Evolutionary conservation across 2,329 filamentous ascomycete genomes (phyloP), one percentile per base, ranked within the genome.

Genomic region (Lachnellula willkommii): DNA sequence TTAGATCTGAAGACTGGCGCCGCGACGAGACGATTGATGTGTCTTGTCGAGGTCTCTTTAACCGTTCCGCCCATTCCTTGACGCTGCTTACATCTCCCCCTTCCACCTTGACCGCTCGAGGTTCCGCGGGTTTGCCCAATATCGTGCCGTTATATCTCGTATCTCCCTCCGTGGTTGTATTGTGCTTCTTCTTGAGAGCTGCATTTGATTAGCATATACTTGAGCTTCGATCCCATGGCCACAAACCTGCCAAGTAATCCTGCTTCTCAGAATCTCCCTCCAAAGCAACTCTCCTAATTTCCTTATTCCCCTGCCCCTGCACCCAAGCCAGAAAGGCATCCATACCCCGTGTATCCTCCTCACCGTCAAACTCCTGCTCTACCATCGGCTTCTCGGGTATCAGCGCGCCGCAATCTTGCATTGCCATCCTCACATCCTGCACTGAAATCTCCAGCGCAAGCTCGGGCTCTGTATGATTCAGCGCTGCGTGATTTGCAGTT

Each of bases 171-270:
- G 88, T 89, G 65, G 88, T 89, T 65, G 94, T 95, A 74, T 87
- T 91, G 71, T 95, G 89, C 69, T 95, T 96, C 74, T 92, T 94
- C 73, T 95, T 96, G 43, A 97, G 75, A 4, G 85, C 88, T 89
- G 62, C 15, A 65, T 53, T 66, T 58, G 37, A 48, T 68, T 52
- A 66, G 52, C 26, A 50, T 14, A 7, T 51, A 20, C 32, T 40
- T 28, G 37, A 22, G 4, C n/a, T n/a, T n/a, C 11, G 12, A 32
- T 35, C 28, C 28, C 28, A 20, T 37, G 17, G 5, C 49, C 52
- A 64, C 63, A 46, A 51, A 87, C 85, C 79, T 55, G 80, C 83
- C 17, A 92, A 69, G 67, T 88, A 92, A 69, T 92, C 87, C 22
- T 83, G 84, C 56, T 82, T 82, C 53, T 83, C 75, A 68, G 82